A percentile compares a stretch with the other conserved stretches of the same genome.
These are phyloP conservation scores for Aspergillus sp. DNA, from an alignment of 2,329 filamentous ascomycete genomes.

Conservation along the genomic window DNA sequence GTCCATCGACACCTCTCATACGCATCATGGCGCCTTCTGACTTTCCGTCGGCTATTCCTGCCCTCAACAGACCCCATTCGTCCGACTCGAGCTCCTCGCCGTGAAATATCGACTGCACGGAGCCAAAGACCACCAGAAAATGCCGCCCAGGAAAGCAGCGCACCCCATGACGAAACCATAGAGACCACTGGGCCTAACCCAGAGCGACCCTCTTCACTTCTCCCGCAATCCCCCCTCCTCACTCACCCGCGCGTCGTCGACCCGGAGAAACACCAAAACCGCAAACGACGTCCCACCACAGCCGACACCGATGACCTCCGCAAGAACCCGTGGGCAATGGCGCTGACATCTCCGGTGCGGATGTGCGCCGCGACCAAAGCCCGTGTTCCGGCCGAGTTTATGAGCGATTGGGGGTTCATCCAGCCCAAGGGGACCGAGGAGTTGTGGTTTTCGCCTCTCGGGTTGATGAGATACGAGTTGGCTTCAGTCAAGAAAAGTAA, in stretches of 20 bases:
- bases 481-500: not conserved
- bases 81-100: conserved; percentile 2
- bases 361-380: conserved; percentile 23
- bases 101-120: conserved; percentile 9
- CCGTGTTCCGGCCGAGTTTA: conserved; percentile 24
- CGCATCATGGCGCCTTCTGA: conserved; percentile 22
- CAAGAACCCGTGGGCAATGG: conserved; percentile 33
- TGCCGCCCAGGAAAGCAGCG: not conserved
- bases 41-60: conserved; percentile 16
- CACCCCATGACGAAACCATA: conserved; percentile 4
- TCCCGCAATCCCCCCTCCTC: conserved; percentile 29
- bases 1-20: conserved; percentile 17
- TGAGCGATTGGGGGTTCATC: conserved; percentile 29
- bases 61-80: conserved; percentile 1
- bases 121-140: conserved; percentile 1
- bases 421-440: conserved; percentile 13
- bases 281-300: conserved; percentile 16
- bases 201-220: conserved; percentile 20
- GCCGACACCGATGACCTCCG: conserved; percentile 20
- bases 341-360: conserved; percentile 28
- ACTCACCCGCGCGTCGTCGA: conserved; percentile 9
- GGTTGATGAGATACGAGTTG: conserved; percentile 23
- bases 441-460: conserved; percentile 27
- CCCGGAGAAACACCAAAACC: conserved; percentile 10
- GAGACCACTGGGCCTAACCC: not conserved